Base-by-base conservation (phyloP, 208 protist genomes). In the Acanthamoeba triangularis region DNA sequence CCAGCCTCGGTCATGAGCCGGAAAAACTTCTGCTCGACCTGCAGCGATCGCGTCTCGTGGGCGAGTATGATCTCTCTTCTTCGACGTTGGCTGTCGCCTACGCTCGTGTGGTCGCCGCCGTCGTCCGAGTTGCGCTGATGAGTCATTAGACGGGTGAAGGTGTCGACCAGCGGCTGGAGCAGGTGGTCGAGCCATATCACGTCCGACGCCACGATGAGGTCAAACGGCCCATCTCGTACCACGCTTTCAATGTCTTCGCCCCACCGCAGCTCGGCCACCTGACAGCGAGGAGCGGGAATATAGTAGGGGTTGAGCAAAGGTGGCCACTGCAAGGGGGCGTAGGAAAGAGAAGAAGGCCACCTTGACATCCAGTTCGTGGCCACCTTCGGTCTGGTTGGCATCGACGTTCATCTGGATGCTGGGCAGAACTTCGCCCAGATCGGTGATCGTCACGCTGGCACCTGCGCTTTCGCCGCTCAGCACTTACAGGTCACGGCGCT, bases 21-120 rank as follows among this genome's bases (percentile, higher is more conserved):
- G 41, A 94, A 94, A 35, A 94, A 94, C 67, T 94, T 94, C 28
- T 78, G 65, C 49, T 94, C 88, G 18, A 94, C 88, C 49, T 61
- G 35, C 37, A 82, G 59, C 8, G 88, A 94, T 37, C 88, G 35
- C 65, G 88, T 94, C 52, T 94, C 88, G 35, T 94, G 88, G 94
- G 65, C 88, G 6, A 94, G 49, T 18, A 94, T 94, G 88, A 94
- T 72, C 65, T 94, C 88, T 78, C 44, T 8, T 41, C 63, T 1
- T 74, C 47, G 35, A 16, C 65, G 37, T 41, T 41, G 37, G 37
- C 37, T 41, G 37, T 41, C 37, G 37, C 3, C 37, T 41, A 41
- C 37, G 37, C 37, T 41, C 37, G 37, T 61, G 18, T 67, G 30
- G 7, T 90, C 7, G 14, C 30, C 7, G 14, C 30, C 82, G 30